Evolutionary conservation across 129 eudicot genomes (phyloP), one percentile per base, ranked within the genome.

Genomic region (Apium graveolens): DNA sequence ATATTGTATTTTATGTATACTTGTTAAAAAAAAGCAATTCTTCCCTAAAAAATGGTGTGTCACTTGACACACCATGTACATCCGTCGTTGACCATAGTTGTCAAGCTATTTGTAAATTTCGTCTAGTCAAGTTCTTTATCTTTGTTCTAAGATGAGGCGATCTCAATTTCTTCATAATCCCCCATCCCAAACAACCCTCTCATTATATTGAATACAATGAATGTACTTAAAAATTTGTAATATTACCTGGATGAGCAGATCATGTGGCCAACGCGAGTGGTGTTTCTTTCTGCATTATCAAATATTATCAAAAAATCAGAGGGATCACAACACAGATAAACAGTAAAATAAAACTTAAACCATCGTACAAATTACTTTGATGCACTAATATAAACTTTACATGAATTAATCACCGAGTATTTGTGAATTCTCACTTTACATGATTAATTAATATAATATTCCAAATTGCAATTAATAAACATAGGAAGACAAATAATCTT

Each of bases 231-330:
- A 11, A 11, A 21, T 55, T 55, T 7, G 12, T 53, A 27, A 60
- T 60, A 20, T 65, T 84, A 93, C 98, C 98, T 45, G 98, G 98
- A 88, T 93, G 98, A 81, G 98, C 98, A 5, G 98, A 93, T 82
- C 89, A 80, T 26, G 96, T 89, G 73, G 98, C 88, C 82, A 83
- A 74, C 65, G 97, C 97, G 39, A 82, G 69, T 8, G 98, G 98
- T 41, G 96, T 83, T 77, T 93, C 98, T 83, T 93, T 91, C 98
- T 93, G 93, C 86, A 84, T 57, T 20, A 31, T 34, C 5, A n/a
- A 24, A 12, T 45, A 69, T 11, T 10, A 38, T 0, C 31, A 11
- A 42, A 44, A 44, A 13, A 26, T 44, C 29, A 42, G 17, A 27
- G 32, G 27, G 55, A 14, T 24, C 5, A 73, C 5, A 73, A 21